phyloP scores from a whole-genome alignment of 2,329 filamentous ascomycete genomes.

The Calonectria leucothoes region DNA sequence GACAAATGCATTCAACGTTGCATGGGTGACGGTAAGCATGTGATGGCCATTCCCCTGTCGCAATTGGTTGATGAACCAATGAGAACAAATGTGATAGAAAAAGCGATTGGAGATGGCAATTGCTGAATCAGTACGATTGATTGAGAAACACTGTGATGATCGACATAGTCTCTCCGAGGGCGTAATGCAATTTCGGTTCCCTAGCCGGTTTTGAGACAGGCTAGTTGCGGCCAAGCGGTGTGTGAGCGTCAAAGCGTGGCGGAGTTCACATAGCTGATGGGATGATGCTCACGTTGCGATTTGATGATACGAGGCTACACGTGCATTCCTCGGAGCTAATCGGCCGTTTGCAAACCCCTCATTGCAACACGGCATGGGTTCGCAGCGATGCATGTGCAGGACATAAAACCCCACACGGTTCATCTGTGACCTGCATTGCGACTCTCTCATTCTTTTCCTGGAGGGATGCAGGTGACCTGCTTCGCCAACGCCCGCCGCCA shows the following conservation, averaged over 20 bases:
- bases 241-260: neutral
- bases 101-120: neutral
- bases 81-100: neutral
- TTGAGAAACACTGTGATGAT: neutral
- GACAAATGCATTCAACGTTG: neutral
- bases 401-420: neutral
- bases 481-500: neutral
- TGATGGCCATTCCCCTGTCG: neutral
- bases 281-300: neutral
- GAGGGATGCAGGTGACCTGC: neutral
- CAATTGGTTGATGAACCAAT: neutral
- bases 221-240: neutral
- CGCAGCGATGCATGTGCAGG: neutral
- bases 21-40: neutral
- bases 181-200: neutral
- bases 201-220: neutral
- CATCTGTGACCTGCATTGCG: neutral
- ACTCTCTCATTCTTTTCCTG: neutral
- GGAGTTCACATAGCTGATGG: neutral
- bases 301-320: neutral
- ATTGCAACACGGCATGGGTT: neutral
- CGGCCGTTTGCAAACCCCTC: conserved; percentile 7
- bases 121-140: neutral
- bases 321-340: conserved; percentile 3
- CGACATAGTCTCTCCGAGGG: neutral